Evolutionary conservation across 306 rosid genomes (phyloP), one percentile per base, ranked within the genome.

Genomic region (Cicer yamashitae): DNA sequence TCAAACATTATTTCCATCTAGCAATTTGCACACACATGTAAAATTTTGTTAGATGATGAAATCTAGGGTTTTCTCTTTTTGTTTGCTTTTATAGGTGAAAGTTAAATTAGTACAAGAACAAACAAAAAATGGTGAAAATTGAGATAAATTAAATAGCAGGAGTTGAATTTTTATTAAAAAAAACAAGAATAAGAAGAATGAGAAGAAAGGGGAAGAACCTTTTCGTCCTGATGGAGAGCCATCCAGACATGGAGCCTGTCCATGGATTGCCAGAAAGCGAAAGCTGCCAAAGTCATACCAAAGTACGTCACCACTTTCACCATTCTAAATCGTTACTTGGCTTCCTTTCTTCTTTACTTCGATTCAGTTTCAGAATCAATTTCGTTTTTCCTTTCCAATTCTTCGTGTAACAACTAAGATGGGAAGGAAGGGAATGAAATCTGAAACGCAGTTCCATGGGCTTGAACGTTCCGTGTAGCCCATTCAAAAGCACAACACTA

Each of bases 201-300:
- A 4, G 6, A 11, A n/a, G 58, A 14, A 30, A 61, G 30, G 17
- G 63, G 66, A 38, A 0, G 7, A 74, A 92, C 99, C 98, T 96
- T 96, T 74, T 96, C 99, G 76, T 96, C 99, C 70, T 96, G 99
- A 79, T 13, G 99, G 34, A 96, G 94, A 82, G 99, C 99, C 88
- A 92, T 91, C 99, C 99, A 96, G 70, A 96, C 92, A 77, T 96
- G 99, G 68, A 96, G 60, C 52, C 83, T 90, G 6, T 96, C 99
- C 98, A 96, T 96, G 77, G 98, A 79, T 2, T 92, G 91, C 98
- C 96, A 92, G 90, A 96, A 92, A 0, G 89, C 77, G 84, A 96
- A 96, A 44, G 99, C 97, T 30, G 97, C 99, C 37, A 92, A 60
- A 2, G 97, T n/a, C 98, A 96, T 90, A 5, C 88, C 99, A 61